Evolutionary conservation across 2,329 filamentous ascomycete species (phyloP).

Genomic region (Parastagonospora nodorum): DNA sequence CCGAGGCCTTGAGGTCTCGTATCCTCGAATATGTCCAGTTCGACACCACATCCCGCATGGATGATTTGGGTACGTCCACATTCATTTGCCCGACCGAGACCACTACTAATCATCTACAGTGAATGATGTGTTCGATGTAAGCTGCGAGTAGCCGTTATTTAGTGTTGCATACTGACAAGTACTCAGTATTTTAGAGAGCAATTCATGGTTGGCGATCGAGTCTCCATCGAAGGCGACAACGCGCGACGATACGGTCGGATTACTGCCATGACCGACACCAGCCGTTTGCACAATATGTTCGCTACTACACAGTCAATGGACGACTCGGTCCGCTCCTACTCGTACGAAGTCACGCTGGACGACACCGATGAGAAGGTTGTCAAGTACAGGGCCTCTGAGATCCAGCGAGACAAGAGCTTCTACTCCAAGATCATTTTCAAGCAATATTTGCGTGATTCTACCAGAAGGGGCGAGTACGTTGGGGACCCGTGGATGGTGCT

Average conservation of each 20-base stretch:
- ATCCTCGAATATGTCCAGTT: conserved; percentile 91
- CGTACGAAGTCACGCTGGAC: conserved; percentile 41
- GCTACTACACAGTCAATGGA: conserved; percentile 28
- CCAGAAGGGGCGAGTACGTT: conserved; percentile 89
- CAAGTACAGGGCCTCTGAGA: conserved; percentile 57
- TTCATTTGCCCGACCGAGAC: conserved; percentile 23
- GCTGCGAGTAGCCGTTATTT: conserved; percentile 1
- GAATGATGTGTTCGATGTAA: conserved; percentile 39
- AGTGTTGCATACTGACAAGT: conserved; percentile 8
- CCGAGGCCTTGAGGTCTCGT: conserved; percentile 86
- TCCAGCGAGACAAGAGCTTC: conserved; percentile 83
- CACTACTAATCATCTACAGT: conserved; percentile 41
- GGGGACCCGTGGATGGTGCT: conserved; percentile 98
- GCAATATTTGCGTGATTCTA: conserved; percentile 92
- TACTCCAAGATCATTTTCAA: conserved; percentile 95
- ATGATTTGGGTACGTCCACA: conserved; percentile 67
- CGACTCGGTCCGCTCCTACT: conserved; percentile 36
- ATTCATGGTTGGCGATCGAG: conserved; percentile 38
- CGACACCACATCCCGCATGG: conserved; percentile 81
- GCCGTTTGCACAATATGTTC: conserved; percentile 35
- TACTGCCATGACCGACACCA: conserved; percentile 37
- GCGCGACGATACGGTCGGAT: conserved; percentile 36
- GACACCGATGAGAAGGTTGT: conserved; percentile 54
- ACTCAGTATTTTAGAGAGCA: conserved; percentile 43
- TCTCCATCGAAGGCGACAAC: conserved; percentile 39